Evolutionary conservation across 2,329 filamentous ascomycete genomes (phyloP).

Genomic region (Furcasterigmium sp.): DNA sequence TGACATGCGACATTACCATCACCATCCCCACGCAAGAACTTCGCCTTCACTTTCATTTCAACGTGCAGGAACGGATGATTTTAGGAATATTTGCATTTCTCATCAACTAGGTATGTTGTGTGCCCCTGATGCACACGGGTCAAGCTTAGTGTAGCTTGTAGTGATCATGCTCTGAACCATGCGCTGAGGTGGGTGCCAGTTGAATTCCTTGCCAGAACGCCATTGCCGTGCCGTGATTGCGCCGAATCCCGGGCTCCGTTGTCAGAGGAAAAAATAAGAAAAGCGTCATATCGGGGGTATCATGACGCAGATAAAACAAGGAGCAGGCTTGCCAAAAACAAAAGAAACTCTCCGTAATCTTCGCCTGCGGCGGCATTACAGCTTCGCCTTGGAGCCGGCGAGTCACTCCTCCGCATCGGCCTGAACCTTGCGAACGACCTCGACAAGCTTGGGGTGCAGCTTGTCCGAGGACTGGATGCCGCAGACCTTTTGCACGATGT

Average conservation of each 20-base stretch:
- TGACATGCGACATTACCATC: too few relatives aligned
- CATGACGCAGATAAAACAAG: too few relatives aligned
- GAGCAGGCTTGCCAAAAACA: too few relatives aligned
- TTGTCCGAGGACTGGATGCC: slow-evolving; percentile 73
- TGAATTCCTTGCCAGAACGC: neutral
- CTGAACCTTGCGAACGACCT: slow-evolving; percentile 81
- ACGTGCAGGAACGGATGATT: too few relatives aligned
- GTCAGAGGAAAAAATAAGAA: slow-evolving; percentile 2
- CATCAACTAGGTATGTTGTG: neutral
- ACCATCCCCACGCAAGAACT: too few relatives aligned
- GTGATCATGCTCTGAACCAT: neutral
- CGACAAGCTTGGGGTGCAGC: slow-evolving; percentile 69
- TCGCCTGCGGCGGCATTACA: slow-evolving; percentile 3
- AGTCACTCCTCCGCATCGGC: slow-evolving; percentile 47
- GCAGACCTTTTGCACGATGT: slow-evolving; percentile 75
- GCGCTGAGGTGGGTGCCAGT: neutral
- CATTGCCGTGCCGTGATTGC: neutral
- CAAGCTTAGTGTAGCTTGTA: neutral
- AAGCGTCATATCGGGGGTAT: neutral
- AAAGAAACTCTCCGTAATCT: too few relatives aligned
- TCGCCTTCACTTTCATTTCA: too few relatives aligned
- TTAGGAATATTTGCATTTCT: too few relatives aligned
- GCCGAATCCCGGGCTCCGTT: neutral
- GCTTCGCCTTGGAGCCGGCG: neutral
- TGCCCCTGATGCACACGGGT: neutral